Base-by-base conservation (phyloP, 768 basidiomycete genomes). In the Suillus hirtellus region DNA sequence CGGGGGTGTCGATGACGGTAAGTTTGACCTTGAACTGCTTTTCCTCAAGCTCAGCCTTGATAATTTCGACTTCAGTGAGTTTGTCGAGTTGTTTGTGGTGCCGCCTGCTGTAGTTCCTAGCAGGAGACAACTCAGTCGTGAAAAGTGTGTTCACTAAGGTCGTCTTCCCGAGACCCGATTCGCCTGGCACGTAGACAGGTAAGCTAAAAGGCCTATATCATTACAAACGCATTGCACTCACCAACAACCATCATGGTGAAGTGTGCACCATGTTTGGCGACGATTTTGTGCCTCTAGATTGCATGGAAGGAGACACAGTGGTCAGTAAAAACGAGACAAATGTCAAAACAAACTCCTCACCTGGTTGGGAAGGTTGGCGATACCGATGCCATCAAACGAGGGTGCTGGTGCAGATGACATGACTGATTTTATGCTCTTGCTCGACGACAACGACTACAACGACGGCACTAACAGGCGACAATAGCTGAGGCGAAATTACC, bases 241-340 rank as follows among this genome's bases (percentile, higher is more conserved):
- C 97, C 97, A 65, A 98, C 96, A 52, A 98, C 97, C 97, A 99
- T 99, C 72, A 99, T 87, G 63, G 97, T 99, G 81, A 98, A 98
- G 80, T 98, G 96, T 8, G 92, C 94, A 65, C 97, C 97, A 73
- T 84, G 89, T 83, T 98, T 96, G 66, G 95, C 96, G 67, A 99
- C 95, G 75, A 99, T 99, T 84, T 98, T 98, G 84, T 99, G 97
- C 83, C 92, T 89, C 96, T 98, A 75, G 56, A 60, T 14, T 42
- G 42, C 37, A 52, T 64, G 69, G 61, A 71, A 67, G 64, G 60
- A 56, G 60, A 43, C 14, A 43, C 14, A 11, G 38, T 40, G 9
- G 55, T 58, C 55, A 19, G 24, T 61, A 56, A 61, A 34, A 44
- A 62, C 71, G 71, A 47, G 40, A 40, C 10, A 54, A 55, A 54